Base-by-base conservation (phyloP, 148 eudicot species). In the Dianthus caryophyllus region DNA sequence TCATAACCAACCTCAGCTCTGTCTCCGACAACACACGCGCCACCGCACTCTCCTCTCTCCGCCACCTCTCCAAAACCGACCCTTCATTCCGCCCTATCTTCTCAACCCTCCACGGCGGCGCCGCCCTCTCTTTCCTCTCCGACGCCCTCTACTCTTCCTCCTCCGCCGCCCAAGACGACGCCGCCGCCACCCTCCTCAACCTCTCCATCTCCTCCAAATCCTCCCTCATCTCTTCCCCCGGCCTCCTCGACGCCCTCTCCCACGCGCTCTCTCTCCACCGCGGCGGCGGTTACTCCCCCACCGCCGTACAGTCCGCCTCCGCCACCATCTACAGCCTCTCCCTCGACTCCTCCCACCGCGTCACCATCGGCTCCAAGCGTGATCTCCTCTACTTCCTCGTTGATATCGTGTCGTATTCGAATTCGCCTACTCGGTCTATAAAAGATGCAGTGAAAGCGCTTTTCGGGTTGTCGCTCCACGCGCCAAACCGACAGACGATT, bases 121-220 rank as follows among this genome's bases (percentile, higher is more conserved):
- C 85, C 17, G 97, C 93, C 12, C 68, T 90, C 55, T 84, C 93
- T 0, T 76, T 74, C 65, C 73, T 94, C 13, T 67, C 97, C 1
- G 99, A 94, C 25, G 67, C 78, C 27, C 90, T 94, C 0, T 88
- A 84, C 70, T 88, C 99, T 0, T 46, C 82, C 1, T 41, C 81
- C 7, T 22, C 70, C 0, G 11, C 78, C 15, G 33, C 77, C 5
- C 97, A 94, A 27, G 97, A 88, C 5, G 85, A 84, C 80, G 92
- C 90, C n/a, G 81, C 96, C 8, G 98, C 98, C 0, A 74, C 90
- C 0, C 82, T 93, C 33, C 77, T 85, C 8, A 93, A 93, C 79
- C 73, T 93, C 72, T 89, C 98, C 2, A 90, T 93, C 64, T 72
- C 90, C 15, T 49, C 75, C 49, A 77, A 80, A 3, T 80, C 83